Evolutionary conservation across 352 stramenopile species (phyloP), one percentile per base, ranked within the genome.

Genomic region (Globisporangium megalacanthum): DNA sequence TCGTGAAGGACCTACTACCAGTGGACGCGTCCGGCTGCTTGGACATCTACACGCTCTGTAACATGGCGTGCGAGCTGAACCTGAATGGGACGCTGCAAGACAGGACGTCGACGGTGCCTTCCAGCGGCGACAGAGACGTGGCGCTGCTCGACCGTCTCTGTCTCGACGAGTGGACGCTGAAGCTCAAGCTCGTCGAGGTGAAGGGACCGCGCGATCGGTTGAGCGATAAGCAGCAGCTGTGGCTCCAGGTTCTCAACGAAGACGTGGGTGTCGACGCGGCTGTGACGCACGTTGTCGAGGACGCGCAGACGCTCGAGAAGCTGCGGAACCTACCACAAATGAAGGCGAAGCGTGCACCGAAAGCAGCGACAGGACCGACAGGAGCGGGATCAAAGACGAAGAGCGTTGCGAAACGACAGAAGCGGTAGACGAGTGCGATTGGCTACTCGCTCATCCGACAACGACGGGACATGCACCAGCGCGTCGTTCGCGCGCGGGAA

Each of bases 151-250:
- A 58, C 58, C 54, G n/a, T 20, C 13, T 49, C 44, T 17, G 54
- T 41, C 3, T 61, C 6, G 44, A 36, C 1, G 57, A 15, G 19
- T 75, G 60, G 54, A 47, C 53, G 25, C 22, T 71, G 11, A 11
- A 70, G 9, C 47, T 92, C 19, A 89, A 88, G 59, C 55, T 94
- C 4, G 82, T 96, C 15, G 87, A 96, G 68, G 87, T 96, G 13
- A 96, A 96, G 59, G 86, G 86, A 0, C 84, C 87, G 29, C 75
- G 86, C 15, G 87, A 96, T 53, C 78, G 77, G 42, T 69, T 96
- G 1, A 93, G 80, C 42, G 80, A 92, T 58, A 89, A 92, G 46
- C 87, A 96, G 51, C 41, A 75, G n/a, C 63, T 86, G 1, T 95
- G 87, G 87, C 61, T 96, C 2, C 52, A 87, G 10, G 59, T 92